These are phyloP conservation scores for Hericium alpestre DNA, from an alignment of 768 basidiomycete genomes.

Conservation along the genomic window DNA sequence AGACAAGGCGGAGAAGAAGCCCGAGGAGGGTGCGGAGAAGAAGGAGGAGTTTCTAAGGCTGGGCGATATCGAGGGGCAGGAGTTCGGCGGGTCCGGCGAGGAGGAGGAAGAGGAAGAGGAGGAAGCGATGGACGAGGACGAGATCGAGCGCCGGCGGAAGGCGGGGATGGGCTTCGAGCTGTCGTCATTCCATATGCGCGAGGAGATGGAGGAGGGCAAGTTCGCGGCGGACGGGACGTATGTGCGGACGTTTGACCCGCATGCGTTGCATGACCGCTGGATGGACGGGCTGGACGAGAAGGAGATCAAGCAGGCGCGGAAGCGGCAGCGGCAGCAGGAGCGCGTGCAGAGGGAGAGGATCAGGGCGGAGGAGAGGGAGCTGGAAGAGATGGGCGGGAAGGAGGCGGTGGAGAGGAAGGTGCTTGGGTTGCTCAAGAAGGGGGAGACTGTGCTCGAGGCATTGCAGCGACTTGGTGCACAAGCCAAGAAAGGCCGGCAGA, in stretches of 20 bases:
- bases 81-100: constrained; percentile 50
- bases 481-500: constrained; percentile 37
- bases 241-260: constrained; percentile 77
- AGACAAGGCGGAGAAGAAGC: constrained; percentile 47
- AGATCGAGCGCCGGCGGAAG: constrained; percentile 63
- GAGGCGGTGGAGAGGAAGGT: constrained; percentile 55
- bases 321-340: constrained; percentile 66
- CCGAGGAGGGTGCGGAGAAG: constrained; percentile 35
- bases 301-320: constrained; percentile 75
- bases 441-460: constrained; percentile 85
- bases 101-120: constrained; percentile 35
- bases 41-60: constrained; percentile 71
- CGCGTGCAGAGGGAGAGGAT: constrained; percentile 58
- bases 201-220: constrained; percentile 97
- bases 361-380: constrained; percentile 64
- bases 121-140: constrained; percentile 62
- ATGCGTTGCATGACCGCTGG: constrained; percentile 91
- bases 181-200: constrained; percentile 97
- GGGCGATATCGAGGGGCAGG: constrained; percentile 96
- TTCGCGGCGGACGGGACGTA: constrained; percentile 91
- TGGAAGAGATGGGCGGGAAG: constrained; percentile 58
- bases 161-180: constrained; percentile 89
- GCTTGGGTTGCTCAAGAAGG: constrained; percentile 68
- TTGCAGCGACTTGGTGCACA: constrained; percentile 72
- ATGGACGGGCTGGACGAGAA: constrained; percentile 82